A percentile compares a stretch with the other conserved stretches of the same genome.
phyloP scores from a whole-genome alignment of 306 rosid genomes.

The Vigna unguiculata region DNA sequence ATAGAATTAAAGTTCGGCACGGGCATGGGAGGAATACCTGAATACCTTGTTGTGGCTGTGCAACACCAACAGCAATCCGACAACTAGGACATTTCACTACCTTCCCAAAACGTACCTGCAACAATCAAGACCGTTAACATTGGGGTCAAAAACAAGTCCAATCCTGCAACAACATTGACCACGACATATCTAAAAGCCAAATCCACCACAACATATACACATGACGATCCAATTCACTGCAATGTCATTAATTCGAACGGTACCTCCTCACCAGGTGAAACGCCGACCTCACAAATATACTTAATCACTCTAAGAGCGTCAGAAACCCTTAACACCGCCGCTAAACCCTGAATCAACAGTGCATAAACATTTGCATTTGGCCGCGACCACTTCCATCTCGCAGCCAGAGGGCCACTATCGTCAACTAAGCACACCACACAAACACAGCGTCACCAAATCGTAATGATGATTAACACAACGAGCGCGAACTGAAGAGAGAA shows the following conservation, averaged over 20 bases:
- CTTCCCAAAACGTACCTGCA: constrained; percentile 94
- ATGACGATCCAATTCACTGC: background rate
- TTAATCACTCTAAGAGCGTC: constrained; percentile 82
- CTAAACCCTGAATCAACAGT: constrained; percentile 76
- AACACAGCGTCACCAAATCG: constrained; percentile 30
- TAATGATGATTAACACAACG: background rate
- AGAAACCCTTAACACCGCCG: constrained; percentile 82
- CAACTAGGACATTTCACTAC: constrained; percentile 93
- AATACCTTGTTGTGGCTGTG: constrained; percentile 97
- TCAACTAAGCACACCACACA: constrained; percentile 51
- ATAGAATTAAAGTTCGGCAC: background rate
- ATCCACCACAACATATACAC: background rate
- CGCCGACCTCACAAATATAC: constrained; percentile 81
- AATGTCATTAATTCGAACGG: background rate
- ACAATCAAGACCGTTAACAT: constrained; percentile 30
- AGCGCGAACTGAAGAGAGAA: background rate
- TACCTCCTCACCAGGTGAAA: constrained; percentile 95
- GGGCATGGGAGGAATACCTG: constrained; percentile 65
- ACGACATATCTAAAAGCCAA: constrained; percentile 3
- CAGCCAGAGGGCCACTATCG: constrained; percentile 57
- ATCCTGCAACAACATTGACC: constrained; percentile 23
- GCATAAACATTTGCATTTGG: constrained; percentile 73
- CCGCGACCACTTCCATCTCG: constrained; percentile 92
- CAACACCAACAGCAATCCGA: constrained; percentile 83
- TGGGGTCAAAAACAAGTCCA: background rate